Evolutionary conservation across 2,329 filamentous ascomycete species (phyloP).

Genomic region (Xylaria sp.): DNA sequence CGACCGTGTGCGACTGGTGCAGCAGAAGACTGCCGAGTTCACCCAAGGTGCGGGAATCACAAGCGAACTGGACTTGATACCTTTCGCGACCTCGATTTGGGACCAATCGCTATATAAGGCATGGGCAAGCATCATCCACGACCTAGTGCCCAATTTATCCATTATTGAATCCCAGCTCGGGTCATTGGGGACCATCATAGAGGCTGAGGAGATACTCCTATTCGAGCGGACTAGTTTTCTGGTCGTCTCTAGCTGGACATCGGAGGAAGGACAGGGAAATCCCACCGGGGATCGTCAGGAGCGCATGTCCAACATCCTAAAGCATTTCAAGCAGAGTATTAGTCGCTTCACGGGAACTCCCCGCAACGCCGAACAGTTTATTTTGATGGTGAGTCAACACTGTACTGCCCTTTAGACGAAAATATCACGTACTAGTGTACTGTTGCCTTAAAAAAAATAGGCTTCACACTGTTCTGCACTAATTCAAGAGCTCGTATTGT

Average conservation of each 20-base stretch:
- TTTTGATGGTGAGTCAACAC: constrained; percentile 64
- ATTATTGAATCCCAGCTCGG: constrained; percentile 88
- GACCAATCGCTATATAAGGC: constrained; percentile 98
- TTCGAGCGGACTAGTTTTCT: constrained; percentile 97
- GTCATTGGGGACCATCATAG: constrained; percentile 84
- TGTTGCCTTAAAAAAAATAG: background rate
- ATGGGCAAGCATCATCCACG: constrained; percentile 98
- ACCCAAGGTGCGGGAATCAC: constrained; percentile 54
- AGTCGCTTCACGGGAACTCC: constrained; percentile 82
- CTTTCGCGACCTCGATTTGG: constrained; percentile 97
- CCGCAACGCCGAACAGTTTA: constrained; percentile 84
- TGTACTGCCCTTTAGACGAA: background rate
- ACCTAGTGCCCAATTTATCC: constrained; percentile 91
- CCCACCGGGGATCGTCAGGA: constrained; percentile 94
- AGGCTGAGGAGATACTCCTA: constrained; percentile 92
- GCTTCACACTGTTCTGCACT: background rate
- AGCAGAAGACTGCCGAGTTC: constrained; percentile 74
- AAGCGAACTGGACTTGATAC: constrained; percentile 75
- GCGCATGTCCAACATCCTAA: constrained; percentile 95
- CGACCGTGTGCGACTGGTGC: constrained; percentile 81
- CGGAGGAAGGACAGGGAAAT: constrained; percentile 78
- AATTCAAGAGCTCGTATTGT: background rate
- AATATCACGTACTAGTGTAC: background rate
- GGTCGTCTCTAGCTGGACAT: constrained; percentile 92
- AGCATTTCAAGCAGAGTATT: constrained; percentile 92